A percentile compares a stretch with the other conserved stretches of the same genome.
These are phyloP conservation scores for Acanthamoeba triangularis DNA, from an alignment of 208 protist species.

Conservation along the genomic window DNA sequence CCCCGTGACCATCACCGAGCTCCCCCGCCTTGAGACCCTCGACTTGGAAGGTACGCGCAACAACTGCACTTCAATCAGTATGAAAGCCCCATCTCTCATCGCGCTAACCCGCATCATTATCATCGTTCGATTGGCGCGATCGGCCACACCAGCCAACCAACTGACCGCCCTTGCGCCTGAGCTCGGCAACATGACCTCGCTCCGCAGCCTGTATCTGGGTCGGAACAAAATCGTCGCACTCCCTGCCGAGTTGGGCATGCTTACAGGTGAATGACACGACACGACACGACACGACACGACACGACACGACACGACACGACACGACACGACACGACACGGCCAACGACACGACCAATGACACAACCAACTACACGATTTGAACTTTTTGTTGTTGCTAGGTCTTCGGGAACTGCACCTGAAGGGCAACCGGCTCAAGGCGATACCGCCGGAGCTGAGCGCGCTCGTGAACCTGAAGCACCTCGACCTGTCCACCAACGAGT, in stretches of 20 bases:
- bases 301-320: neutral
- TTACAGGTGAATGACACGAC: neutral
- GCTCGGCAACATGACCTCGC: slow-evolving; percentile 57
- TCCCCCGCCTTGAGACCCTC: slow-evolving; percentile 55
- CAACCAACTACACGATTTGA: too few relatives aligned
- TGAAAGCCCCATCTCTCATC: too few relatives aligned
- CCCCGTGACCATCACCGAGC: slow-evolving; percentile 46
- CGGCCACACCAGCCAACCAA: neutral
- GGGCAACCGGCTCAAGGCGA: slow-evolving; percentile 32
- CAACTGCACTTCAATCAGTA: neutral
- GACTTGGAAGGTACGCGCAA: slow-evolving; percentile 50
- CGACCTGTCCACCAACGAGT: slow-evolving; percentile 65
- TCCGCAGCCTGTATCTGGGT: slow-evolving; percentile 83
- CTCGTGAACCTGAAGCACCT: slow-evolving; percentile 14
- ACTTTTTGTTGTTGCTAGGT: neutral
- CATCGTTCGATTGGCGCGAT: too few relatives aligned
- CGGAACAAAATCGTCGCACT: slow-evolving; percentile 54
- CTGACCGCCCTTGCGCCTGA: slow-evolving; percentile 78
- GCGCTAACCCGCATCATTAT: too few relatives aligned
- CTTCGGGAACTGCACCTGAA: slow-evolving; percentile 38
- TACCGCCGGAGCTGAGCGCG: slow-evolving; percentile 20
- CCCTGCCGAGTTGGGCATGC: slow-evolving; percentile 1
- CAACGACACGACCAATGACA: too few relatives aligned
- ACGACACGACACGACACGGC: too few relatives aligned
- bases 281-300: too few relatives aligned